A percentile compares a stretch with the other conserved stretches of the same genome.
Conservation (phyloP, 345 rosid species). For the Populus deltoides region DNA sequence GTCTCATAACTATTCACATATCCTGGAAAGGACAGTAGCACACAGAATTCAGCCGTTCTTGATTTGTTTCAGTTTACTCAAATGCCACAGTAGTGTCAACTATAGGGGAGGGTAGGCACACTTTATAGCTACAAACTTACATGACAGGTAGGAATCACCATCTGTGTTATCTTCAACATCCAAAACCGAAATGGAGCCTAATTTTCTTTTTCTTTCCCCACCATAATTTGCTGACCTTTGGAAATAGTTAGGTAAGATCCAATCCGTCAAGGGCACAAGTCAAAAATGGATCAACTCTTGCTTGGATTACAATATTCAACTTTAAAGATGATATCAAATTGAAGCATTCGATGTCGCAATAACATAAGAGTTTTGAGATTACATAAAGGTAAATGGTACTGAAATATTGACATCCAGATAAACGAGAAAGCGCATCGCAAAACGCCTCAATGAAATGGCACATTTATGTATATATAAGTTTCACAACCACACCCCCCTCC, state of each 20-base stretch:
- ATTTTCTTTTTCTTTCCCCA: background rate
- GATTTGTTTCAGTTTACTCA: too few relatives aligned
- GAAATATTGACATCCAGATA: constrained; percentile 12
- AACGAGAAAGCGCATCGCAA: constrained; percentile 14
- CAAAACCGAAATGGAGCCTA: background rate
- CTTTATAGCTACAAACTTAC: too few relatives aligned
- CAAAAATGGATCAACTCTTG: background rate
- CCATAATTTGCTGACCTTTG: background rate
- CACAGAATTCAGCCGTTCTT: background rate
- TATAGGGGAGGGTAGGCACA: too few relatives aligned
- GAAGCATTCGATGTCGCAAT: background rate
- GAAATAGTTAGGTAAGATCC: background rate
- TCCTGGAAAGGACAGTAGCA: background rate
- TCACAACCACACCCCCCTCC: constrained; percentile 1
- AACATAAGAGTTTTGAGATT: constrained; percentile 7
- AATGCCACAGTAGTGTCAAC: too few relatives aligned
- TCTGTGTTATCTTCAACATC: background rate
- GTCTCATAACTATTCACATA: background rate
- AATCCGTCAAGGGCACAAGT: background rate
- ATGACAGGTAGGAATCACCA: background rate
- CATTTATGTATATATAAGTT: background rate
- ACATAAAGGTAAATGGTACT: constrained; percentile 1
- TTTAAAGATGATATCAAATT: background rate
- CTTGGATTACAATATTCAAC: background rate
- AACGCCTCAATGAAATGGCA: constrained; percentile 4